These are phyloP conservation scores for Paecilomyces dactylethromorphus DNA, from an alignment of 2,329 filamentous ascomycete genomes.

Conservation along the genomic window DNA sequence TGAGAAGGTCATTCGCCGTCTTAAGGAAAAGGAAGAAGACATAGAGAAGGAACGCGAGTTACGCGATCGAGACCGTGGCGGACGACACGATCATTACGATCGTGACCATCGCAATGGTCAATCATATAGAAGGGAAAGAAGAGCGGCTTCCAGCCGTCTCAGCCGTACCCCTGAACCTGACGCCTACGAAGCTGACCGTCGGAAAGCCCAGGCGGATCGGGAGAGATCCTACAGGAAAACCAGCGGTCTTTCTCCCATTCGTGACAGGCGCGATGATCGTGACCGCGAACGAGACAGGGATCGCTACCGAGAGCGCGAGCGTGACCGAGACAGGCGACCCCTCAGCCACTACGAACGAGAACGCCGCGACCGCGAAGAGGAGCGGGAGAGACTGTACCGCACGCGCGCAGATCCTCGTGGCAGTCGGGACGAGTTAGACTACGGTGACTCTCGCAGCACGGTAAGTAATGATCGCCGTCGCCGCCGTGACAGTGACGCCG, in stretches of 20 bases:
- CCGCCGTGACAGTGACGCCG: slow-evolving; percentile 70
- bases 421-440: slow-evolving; percentile 81
- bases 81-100: slow-evolving; percentile 50
- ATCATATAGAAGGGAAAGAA: slow-evolving; percentile 30
- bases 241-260: slow-evolving; percentile 52
- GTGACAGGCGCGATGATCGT: slow-evolving; percentile 30
- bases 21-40: slow-evolving; percentile 89
- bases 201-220: slow-evolving; percentile 86
- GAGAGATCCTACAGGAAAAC: slow-evolving; percentile 89
- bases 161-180: slow-evolving; percentile 89
- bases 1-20: slow-evolving; percentile 81
- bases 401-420: slow-evolving; percentile 72
- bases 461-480: slow-evolving; percentile 64
- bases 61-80: slow-evolving; percentile 38
- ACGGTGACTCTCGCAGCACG: slow-evolving; percentile 58
- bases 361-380: slow-evolving; percentile 78
- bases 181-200: slow-evolving; percentile 89
- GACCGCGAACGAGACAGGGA: slow-evolving; percentile 27
- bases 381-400: slow-evolving; percentile 81
- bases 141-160: slow-evolving; percentile 46
- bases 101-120: slow-evolving; percentile 51
- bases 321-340: slow-evolving; percentile 24
- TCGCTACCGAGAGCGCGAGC: slow-evolving; percentile 35
- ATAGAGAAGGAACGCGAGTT: slow-evolving; percentile 55
- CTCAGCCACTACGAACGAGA: slow-evolving; percentile 66